Percentiles rank a stretch among this genome's conserved stretches.
phyloP scores from a whole-genome alignment of 1,284 basidiomycete species.

The Kalmanozyma brasiliensis region DNA sequence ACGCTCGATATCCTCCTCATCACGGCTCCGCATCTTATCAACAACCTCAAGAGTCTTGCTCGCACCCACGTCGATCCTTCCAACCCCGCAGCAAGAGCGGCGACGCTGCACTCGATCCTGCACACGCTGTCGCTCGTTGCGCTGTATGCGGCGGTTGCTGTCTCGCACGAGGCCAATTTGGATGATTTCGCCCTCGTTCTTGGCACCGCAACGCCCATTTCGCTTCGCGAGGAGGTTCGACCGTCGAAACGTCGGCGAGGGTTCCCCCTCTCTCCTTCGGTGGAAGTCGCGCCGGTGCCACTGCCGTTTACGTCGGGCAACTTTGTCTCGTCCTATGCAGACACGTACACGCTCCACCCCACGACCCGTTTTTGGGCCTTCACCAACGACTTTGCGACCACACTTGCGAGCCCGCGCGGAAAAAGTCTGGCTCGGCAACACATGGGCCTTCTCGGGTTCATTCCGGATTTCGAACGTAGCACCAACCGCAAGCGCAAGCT shows the following conservation, averaged over 20 bases:
- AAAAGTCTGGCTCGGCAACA: slow-evolving; percentile 5
- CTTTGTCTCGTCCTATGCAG: slow-evolving; percentile 18
- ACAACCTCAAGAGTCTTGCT: slow-evolving; percentile 20
- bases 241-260: background rate
- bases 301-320: slow-evolving; percentile 23
- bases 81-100: slow-evolving; percentile 5
- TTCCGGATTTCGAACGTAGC: slow-evolving; percentile 24
- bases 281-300: background rate
- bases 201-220: slow-evolving; percentile 22
- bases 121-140: slow-evolving; percentile 21
- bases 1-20: slow-evolving; percentile 10
- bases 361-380: slow-evolving; percentile 3
- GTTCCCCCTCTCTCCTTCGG: background rate
- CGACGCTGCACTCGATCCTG: slow-evolving; percentile 30
- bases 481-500: background rate
- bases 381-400: slow-evolving; percentile 8
- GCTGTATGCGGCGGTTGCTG: slow-evolving; percentile 19
- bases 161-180: background rate
- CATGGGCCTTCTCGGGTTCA: slow-evolving; percentile 23
- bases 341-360: background rate
- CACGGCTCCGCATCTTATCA: slow-evolving; percentile 14
- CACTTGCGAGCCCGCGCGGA: background rate
- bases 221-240: slow-evolving; percentile 11
- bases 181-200: background rate
- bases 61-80: slow-evolving; percentile 5